Evolutionary conservation across 164 flowering plant genomes (phyloP).

Genomic region (grape (Vitis vinifera)): ASM3070453v1 NC_081808.1:8981501-8982000

Average conservation of each 20-base stretch:
- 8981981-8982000: conserved; percentile 74
- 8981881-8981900: conserved; percentile 61
- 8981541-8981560: background rate
- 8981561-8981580: background rate
- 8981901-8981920: conserved; percentile 52
- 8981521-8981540: background rate
- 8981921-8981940: conserved; percentile 48
- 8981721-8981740: conserved; percentile 58
- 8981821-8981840: conserved; percentile 53
- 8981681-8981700: conserved; percentile 99
- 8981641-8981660: conserved; percentile 81
- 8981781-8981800: conserved; percentile 83
- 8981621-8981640: conserved; percentile 63
- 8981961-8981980: conserved; percentile 66
- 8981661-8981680: conserved; percentile 97
- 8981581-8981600: background rate
- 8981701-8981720: conserved; percentile 89
- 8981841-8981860: conserved; percentile 35
- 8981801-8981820: conserved; percentile 75
- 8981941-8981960: conserved; percentile 27
- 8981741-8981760: conserved; percentile 95
- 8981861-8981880: conserved; percentile 43
- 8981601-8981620: conserved; percentile 18
- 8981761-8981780: conserved; percentile 98
- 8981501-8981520: background rate